Percentiles rank a stretch among this genome's conserved stretches.
Conservation (phyloP, 2,329 filamentous ascomycete species). For the Fusarium sp. region DNA sequence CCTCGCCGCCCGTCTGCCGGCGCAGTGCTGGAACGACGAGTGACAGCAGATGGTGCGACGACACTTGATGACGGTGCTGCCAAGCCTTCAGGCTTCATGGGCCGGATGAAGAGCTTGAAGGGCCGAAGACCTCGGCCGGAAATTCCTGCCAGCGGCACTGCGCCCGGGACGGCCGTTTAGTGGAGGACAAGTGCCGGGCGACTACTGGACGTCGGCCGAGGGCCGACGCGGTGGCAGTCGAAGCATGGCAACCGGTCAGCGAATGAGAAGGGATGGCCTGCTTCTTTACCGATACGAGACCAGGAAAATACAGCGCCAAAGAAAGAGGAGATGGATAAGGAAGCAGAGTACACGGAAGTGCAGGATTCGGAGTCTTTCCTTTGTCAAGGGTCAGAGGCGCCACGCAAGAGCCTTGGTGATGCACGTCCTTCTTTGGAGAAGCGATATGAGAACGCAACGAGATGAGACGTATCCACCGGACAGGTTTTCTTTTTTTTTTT, state of each 20-base stretch:
- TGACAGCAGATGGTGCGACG: constrained; percentile 68
- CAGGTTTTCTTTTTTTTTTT: constrained; percentile 18
- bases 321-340: constrained; percentile 15
- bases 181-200: constrained; percentile 41
- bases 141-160: constrained; percentile 53
- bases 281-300: constrained; percentile 17
- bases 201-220: constrained; percentile 33
- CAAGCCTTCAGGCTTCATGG: constrained; percentile 74
- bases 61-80: constrained; percentile 55
- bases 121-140: constrained; percentile 61
- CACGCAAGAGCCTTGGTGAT: constrained; percentile 12
- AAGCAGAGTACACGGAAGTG: constrained; percentile 7
- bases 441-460: constrained; percentile 27
- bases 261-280: constrained; percentile 14
- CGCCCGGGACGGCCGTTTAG: constrained; percentile 57
- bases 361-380: constrained; percentile 35
- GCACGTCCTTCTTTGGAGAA: constrained; percentile 12
- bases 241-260: constrained; percentile 13
- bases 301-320: constrained; percentile 40
- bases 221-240: constrained; percentile 27
- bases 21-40: constrained; percentile 70
- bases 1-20: constrained; percentile 53
- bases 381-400: constrained; percentile 20
- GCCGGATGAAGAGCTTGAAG: constrained; percentile 85
- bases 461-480: constrained; percentile 24